These are phyloP conservation scores for Russula griseocarnosa DNA, from an alignment of 768 basidiomycete species.

Conservation along the genomic window DNA sequence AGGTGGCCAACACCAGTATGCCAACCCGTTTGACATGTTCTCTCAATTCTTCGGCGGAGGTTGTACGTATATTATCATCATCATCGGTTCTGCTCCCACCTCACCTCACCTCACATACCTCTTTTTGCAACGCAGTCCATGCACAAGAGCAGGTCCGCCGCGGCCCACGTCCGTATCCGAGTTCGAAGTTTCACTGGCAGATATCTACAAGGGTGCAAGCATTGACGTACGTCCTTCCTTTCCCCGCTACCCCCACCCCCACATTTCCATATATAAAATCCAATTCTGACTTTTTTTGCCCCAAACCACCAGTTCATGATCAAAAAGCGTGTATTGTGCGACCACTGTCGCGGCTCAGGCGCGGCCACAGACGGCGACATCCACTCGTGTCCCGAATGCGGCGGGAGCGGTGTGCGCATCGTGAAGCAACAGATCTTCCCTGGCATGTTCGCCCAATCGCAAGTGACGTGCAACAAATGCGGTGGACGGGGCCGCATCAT, in stretches of 20 bases:
- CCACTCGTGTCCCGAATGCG: conserved; percentile 79
- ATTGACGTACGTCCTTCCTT: conserved; percentile 72
- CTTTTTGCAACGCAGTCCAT: conserved; percentile 36
- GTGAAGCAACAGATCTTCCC: conserved; percentile 94
- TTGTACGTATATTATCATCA: conserved; percentile 43
- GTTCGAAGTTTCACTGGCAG: conserved; percentile 81
- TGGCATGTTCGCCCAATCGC: conserved; percentile 90
- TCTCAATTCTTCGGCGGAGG: conserved; percentile 86
- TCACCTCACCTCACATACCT: too few relatives aligned
- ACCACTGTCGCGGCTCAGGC: conserved; percentile 94
- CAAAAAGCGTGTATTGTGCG: conserved; percentile 90
- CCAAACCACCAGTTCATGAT: conserved; percentile 77
- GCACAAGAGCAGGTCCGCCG: conserved; percentile 61
- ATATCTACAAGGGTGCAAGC: conserved; percentile 83
- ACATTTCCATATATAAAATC: background rate
- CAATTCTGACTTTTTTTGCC: background rate
- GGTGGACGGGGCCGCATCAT: conserved; percentile 79
- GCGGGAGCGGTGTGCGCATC: conserved; percentile 80
- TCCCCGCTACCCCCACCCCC: background rate
- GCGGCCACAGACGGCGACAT: conserved; percentile 88
- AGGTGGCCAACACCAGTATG: conserved; percentile 67
- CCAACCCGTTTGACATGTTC: conserved; percentile 94
- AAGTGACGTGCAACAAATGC: conserved; percentile 80
- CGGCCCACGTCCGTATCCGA: conserved; percentile 72
- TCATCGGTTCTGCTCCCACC: too few relatives aligned